A percentile compares a stretch with the other conserved stretches of the same genome.
These are phyloP conservation scores for Neurospora tetraspora DNA, from an alignment of 495 filamentous ascomycete genomes.

Conservation along the genomic window DNA sequence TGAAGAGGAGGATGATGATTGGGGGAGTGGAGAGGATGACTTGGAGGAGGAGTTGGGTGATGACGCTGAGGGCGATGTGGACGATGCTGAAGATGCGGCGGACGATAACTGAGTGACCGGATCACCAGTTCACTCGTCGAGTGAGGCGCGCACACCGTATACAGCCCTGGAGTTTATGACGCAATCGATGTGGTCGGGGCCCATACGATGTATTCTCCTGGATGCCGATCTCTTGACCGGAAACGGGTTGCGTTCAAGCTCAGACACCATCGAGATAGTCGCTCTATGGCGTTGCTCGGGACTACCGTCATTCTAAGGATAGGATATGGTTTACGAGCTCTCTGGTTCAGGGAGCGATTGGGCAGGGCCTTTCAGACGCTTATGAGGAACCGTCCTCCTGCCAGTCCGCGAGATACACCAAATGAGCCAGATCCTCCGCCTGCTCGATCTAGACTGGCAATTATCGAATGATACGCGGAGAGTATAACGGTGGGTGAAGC, in stretches of 20 bases:
- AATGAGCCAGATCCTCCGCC: neutral
- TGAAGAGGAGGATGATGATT: slow-evolving; percentile 20
- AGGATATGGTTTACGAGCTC: neutral
- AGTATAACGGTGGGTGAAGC: neutral
- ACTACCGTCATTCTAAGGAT: neutral
- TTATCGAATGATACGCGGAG: neutral
- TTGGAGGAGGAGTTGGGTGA: neutral
- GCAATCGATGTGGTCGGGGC: neutral
- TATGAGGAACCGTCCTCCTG: neutral
- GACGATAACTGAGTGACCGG: neutral
- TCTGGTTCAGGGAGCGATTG: neutral
- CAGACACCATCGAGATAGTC: neutral
- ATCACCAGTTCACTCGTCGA: neutral
- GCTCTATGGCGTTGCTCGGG: neutral
- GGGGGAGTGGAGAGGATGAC: slow-evolving; percentile 1
- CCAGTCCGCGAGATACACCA: neutral
- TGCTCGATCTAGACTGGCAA: neutral
- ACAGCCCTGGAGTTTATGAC: neutral
- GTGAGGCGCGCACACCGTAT: neutral
- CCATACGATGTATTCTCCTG: neutral
- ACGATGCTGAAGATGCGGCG: slow-evolving; percentile 1
- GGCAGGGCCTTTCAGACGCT: neutral
- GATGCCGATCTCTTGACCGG: neutral
- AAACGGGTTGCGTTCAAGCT: neutral
- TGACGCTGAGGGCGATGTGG: slow-evolving; percentile 3